Evolutionary conservation across 352 stramenopile genomes (phyloP).

Genomic region (Blastocystis sp.): DNA sequence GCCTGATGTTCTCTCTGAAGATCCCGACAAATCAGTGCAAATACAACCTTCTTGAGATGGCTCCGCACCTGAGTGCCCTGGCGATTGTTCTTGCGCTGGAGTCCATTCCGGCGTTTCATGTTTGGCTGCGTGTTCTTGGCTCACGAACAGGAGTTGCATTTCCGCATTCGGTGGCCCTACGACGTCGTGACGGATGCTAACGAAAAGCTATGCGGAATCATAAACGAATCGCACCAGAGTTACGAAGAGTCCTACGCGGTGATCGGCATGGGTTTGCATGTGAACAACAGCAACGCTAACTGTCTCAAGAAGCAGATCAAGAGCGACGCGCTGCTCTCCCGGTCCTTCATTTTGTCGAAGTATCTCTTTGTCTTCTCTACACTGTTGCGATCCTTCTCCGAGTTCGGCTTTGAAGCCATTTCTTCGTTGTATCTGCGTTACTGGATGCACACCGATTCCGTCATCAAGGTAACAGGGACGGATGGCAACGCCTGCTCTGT

Average conservation of each 20-base stretch:
- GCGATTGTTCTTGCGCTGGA: conserved; percentile 47
- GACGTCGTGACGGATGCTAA: conserved; percentile 17
- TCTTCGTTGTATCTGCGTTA: conserved; percentile 17
- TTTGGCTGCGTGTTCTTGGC: neutral
- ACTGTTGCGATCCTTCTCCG: neutral
- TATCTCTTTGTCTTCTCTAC: neutral
- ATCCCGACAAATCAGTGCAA: neutral
- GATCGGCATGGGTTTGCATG: conserved; percentile 55
- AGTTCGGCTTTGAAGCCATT: neutral
- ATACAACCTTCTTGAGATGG: conserved; percentile 26
- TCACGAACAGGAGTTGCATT: neutral
- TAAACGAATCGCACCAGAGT: conserved; percentile 17
- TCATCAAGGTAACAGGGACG: neutral
- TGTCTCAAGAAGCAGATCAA: conserved; percentile 10
- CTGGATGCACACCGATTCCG: neutral
- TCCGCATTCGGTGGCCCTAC: conserved; percentile 62
- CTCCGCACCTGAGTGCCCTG: conserved; percentile 37
- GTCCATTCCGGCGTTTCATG: conserved; percentile 30
- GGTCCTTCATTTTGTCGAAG: neutral
- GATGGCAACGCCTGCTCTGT: neutral
- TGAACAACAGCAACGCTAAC: conserved; percentile 35
- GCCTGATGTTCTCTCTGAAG: conserved; percentile 59
- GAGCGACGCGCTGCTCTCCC: neutral
- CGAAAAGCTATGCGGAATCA: conserved; percentile 53
- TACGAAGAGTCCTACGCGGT: conserved; percentile 21